Base-by-base conservation (phyloP, 2,329 filamentous ascomycete genomes). In the Nothophoma quercina region DNA sequence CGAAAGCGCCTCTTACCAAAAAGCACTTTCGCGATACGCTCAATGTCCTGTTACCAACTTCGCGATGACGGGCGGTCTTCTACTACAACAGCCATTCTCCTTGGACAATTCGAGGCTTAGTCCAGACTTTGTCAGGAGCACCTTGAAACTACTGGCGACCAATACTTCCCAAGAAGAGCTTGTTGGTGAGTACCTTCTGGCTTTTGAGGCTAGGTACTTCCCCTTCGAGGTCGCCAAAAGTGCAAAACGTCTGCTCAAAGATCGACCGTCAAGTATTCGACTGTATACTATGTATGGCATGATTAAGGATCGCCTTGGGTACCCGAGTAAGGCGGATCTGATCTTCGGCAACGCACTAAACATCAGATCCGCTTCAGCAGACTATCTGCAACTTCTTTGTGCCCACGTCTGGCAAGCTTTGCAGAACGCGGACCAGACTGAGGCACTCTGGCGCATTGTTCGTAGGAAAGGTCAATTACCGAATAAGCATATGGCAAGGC, bases 211-310 rank as follows among this genome's bases (percentile, higher is more conserved):
- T 41, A 67, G 73, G 0, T 82, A 83, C 49, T 82, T 86, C 34
- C 77, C 82, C 0, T 66, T 72, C 0, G 63, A 69, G 16, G 84
- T 86, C 21, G 88, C 84, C 60, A 96, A 91, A 67, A 78, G 82
- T 6, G 90, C 91, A 0, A 96, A 91, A 64, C 74, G 75, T 6
- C 77, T 96, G 0, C 74, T 97, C n/a, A 93, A 89, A 67, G 81
- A 80, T 39, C 83, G 85, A 48, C 79, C 86, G 0, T 79, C 84
- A 1, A 88, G 85, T 61, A 70, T 90, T 3, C 77, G 80, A 12
- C 77, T 97, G 0, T 97, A 96, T 73, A 89, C 91, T 60, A 85
- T 87, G 0, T 96, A 93, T 66, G 90, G 88, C 0, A 75, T 91
- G 12, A 84, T 91, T 3, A 90, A 96, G 71, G 80, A 76, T 59